Evolutionary conservation across 257 asterid genomes (phyloP).

Genomic region (Fraxinus quadrangulata): DNA sequence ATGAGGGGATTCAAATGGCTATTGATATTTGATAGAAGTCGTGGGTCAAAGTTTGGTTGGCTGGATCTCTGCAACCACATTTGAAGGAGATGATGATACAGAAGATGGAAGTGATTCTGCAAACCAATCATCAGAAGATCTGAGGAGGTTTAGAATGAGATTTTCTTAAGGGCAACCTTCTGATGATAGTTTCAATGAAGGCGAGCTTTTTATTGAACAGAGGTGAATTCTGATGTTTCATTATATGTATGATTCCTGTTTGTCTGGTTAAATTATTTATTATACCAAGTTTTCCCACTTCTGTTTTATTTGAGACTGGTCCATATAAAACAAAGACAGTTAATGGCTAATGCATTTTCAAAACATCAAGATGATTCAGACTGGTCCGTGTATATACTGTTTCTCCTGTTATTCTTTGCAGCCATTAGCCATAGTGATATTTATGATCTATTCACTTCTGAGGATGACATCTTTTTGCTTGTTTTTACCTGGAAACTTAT

Average conservation of each 20-base stretch:
- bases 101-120: constrained; percentile 84
- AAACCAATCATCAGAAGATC: constrained; percentile 71
- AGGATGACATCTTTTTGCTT: no score
- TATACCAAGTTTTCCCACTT: neutral
- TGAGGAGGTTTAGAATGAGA: constrained; percentile 89
- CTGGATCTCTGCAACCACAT: constrained; percentile 82
- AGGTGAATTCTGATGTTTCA: constrained; percentile 45
- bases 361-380: constrained; percentile 4
- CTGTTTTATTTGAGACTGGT: neutral
- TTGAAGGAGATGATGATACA: constrained; percentile 80
- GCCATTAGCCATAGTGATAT: neutral
- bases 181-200: constrained; percentile 67
- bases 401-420: neutral
- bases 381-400: neutral
- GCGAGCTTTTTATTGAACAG: constrained; percentile 60
- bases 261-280: constrained; percentile 11
- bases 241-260: constrained; percentile 3
- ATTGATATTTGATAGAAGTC: constrained; percentile 68
- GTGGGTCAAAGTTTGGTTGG: constrained; percentile 72
- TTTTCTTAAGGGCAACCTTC: constrained; percentile 65
- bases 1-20: constrained; percentile 76
- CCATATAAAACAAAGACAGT: neutral
- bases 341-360: neutral
- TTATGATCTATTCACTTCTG: neutral
- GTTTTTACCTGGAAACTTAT: no score